phyloP scores from a whole-genome alignment of 2,329 filamentous ascomycete genomes.

The Verticillium zaregamsianum region DNA sequence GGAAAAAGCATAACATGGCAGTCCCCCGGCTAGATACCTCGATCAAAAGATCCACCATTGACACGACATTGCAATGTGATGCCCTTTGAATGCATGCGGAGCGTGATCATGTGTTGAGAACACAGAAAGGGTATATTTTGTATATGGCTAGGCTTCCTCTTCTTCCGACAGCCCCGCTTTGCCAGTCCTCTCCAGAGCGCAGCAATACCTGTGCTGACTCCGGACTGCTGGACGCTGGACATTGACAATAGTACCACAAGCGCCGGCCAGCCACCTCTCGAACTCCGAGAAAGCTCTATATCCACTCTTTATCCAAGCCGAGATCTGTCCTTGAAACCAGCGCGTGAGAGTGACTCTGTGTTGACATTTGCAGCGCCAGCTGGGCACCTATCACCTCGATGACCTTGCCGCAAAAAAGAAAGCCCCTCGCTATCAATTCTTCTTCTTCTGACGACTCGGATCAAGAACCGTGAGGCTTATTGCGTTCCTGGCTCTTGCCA shows the following conservation, averaged over 20 bases:
- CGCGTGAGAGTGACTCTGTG: too few species aligned
- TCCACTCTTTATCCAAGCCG: too few species aligned
- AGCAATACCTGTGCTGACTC: too few species aligned
- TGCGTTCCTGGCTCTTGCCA: conserved; percentile 9
- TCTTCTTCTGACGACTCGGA: background rate
- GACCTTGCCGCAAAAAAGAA: too few species aligned
- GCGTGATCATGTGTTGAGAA: background rate
- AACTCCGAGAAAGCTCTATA: too few species aligned
- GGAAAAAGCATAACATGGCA: background rate
- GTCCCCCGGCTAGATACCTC: background rate
- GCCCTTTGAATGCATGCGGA: background rate
- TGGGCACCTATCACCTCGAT: too few species aligned
- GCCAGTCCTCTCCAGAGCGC: background rate
- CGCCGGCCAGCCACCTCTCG: too few species aligned
- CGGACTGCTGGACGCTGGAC: too few species aligned
- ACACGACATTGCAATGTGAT: background rate
- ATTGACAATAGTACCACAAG: too few species aligned
- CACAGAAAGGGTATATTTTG: background rate
- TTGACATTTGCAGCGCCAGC: too few species aligned
- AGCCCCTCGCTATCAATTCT: too few species aligned
- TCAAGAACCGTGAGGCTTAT: conserved; percentile 4
- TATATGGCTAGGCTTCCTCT: background rate
- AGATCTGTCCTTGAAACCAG: too few species aligned
- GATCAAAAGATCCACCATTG: conserved; percentile 1
- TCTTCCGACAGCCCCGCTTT: background rate